Base-by-base conservation (phyloP, 768 basidiomycete species). In the Jaapia argillacea region DNA sequence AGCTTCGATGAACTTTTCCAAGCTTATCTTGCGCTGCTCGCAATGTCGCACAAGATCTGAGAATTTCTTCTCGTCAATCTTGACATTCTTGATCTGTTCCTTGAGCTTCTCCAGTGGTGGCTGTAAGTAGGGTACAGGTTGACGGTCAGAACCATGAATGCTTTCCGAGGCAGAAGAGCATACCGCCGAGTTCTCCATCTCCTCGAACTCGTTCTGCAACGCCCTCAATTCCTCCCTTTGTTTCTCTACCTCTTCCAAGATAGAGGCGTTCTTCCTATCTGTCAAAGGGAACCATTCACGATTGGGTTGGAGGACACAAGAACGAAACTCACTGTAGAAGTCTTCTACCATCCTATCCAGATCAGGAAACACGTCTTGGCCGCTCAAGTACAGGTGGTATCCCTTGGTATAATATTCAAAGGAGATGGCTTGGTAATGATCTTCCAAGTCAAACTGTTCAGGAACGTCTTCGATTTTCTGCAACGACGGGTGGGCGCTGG, bases 21-120 rank as follows among this genome's bases (percentile, higher is more conserved):
- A 58, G 49, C 80, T 80, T 52, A 81, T 76, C 58, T 79, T 81
- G 49, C 83, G 69, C 18, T 67, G 68, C 58, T 84, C 82, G 45
- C 28, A 16, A 33, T 33, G 28, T 16, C 28, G 28, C 28, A 33
- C 10, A 10, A 33, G 10, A 10, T 33, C 28, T 33, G 10, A 16
- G 10, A 33, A 16, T 16, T 33, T 33, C 28, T 33, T 33, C 28
- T 33, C 28, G 16, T 33, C 28, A 10, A 10, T 10, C 28, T 33
- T 33, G 28, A 33, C 28, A 10, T 10, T 10, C 16, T 33, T 16
- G 16, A 10, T 33, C 10, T 33, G 10, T 10, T 10, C 28, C 28
- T 10, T 10, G 10, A 33, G 28, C 28, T 33, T 33, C 28, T 33
- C 28, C 16, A 33, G 16, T 33, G 28, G 28, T 10, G 28, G 28